Conservation (phyloP, 2,329 filamentous ascomycete genomes). For the Cercospora janseana region DNA sequence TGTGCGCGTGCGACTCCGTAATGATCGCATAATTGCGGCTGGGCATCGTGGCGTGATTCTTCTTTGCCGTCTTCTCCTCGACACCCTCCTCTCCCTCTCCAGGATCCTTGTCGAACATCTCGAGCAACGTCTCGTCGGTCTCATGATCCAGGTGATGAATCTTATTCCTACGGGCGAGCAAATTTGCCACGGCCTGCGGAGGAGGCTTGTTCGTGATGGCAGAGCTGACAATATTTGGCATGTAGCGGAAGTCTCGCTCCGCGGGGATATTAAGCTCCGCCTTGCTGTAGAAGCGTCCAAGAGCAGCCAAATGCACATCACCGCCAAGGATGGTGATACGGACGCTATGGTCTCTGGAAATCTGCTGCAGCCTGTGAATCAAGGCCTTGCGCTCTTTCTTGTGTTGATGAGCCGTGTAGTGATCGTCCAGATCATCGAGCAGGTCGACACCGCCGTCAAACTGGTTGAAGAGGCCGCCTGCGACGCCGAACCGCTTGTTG, state of each 20-base stretch:
- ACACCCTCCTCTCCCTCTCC: conserved; percentile 44
- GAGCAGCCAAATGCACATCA: conserved; percentile 62
- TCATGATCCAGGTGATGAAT: conserved; percentile 63
- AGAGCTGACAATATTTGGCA: conserved; percentile 62
- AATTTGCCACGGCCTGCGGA: conserved; percentile 62
- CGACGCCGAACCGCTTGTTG: conserved; percentile 85
- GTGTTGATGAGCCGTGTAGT: conserved; percentile 87
- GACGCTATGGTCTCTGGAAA: conserved; percentile 55
- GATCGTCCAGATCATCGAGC: conserved; percentile 64
- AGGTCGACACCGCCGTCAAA: conserved; percentile 77
- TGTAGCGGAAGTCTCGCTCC: conserved; percentile 61
- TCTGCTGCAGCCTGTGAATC: conserved; percentile 61
- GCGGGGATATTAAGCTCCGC: conserved; percentile 56
- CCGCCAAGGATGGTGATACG: conserved; percentile 63
- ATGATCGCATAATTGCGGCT: conserved; percentile 65
- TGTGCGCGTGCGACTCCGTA: conserved; percentile 49
- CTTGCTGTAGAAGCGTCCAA: conserved; percentile 65
- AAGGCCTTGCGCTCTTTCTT: conserved; percentile 81
- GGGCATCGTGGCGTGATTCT: conserved; percentile 83
- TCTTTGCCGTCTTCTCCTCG: conserved; percentile 62
- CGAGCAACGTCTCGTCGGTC: conserved; percentile 63
- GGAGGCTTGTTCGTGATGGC: conserved; percentile 69
- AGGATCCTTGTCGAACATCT: conserved; percentile 62
- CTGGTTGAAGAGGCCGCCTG: conserved; percentile 83
- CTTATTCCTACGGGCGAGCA: conserved; percentile 62